Percentiles rank a stretch among this genome's conserved stretches.
Conservation (phyloP, 352 stramenopile genomes). For the Thraustochytrium sp. region DNA sequence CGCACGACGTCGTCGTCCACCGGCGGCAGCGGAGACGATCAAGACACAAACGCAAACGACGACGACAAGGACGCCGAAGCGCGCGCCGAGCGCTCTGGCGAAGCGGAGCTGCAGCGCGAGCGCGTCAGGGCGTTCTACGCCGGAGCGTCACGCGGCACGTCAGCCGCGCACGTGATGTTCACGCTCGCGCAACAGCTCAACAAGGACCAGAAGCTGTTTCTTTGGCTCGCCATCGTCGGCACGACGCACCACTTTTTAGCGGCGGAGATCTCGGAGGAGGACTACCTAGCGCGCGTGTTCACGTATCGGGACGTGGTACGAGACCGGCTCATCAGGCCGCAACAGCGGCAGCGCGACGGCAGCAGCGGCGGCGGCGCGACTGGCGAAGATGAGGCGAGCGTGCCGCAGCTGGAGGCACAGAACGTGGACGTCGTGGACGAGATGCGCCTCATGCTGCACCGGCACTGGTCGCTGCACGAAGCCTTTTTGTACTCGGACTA, state of each 20-base stretch:
- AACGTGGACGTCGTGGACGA: conserved; percentile 63
- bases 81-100: not conserved
- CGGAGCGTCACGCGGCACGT: conserved; percentile 74
- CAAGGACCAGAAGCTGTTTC: conserved; percentile 70
- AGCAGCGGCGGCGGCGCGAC: too few relatives aligned
- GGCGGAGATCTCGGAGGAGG: conserved; percentile 79
- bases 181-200: conserved; percentile 74
- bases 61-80: not conserved
- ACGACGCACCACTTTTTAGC: conserved; percentile 90
- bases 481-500: conserved; percentile 92
- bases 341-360: too few relatives aligned
- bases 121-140: conserved; percentile 86
- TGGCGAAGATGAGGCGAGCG: conserved; percentile 48
- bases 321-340: not conserved
- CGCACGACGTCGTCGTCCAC: too few relatives aligned
- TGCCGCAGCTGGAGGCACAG: conserved; percentile 59
- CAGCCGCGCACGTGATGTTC: conserved; percentile 67
- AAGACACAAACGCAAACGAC: too few relatives aligned
- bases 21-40: too few relatives aligned
- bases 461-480: conserved; percentile 88
- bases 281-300: conserved; percentile 82
- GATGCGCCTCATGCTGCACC: conserved; percentile 92
- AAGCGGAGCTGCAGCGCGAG: conserved; percentile 6
- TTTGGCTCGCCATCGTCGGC: conserved; percentile 95
- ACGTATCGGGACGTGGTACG: conserved; percentile 81